Evolutionary conservation across 768 basidiomycete genomes (phyloP).

Genomic region (Dacryopinax spathularia): DNA sequence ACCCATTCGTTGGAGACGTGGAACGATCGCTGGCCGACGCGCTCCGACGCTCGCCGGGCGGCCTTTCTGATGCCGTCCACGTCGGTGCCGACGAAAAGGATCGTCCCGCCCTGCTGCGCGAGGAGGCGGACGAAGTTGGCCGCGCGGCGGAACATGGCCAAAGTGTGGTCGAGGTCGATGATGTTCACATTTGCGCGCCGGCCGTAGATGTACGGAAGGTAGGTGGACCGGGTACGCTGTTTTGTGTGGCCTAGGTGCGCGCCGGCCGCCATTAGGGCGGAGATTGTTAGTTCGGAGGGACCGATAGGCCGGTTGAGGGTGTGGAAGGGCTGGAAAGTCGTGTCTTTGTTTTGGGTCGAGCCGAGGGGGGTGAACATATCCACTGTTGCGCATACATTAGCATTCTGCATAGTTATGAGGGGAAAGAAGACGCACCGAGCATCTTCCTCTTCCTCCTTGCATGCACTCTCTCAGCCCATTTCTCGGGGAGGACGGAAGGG

Average conservation of each 20-base stretch:
- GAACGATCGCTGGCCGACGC: constrained; percentile 67
- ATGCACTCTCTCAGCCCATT: not conserved
- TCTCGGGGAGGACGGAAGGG: not conserved
- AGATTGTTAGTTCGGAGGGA: constrained; percentile 57
- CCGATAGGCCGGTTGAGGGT: constrained; percentile 44
- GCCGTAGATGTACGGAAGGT: constrained; percentile 85
- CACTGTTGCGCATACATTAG: constrained; percentile 31
- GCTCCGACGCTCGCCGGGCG: constrained; percentile 63
- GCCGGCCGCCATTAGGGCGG: constrained; percentile 80
- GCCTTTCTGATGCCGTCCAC: constrained; percentile 38
- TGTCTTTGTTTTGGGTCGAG: constrained; percentile 57
- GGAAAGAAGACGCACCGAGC: not conserved
- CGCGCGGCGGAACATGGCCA: constrained; percentile 81
- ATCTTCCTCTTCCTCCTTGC: not conserved
- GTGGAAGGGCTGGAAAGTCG: constrained; percentile 60
- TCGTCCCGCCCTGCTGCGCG: constrained; percentile 62
- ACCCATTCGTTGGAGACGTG: constrained; percentile 82
- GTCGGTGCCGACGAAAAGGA: constrained; percentile 77
- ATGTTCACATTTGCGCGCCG: constrained; percentile 76
- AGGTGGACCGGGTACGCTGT: constrained; percentile 75
- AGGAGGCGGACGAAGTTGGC: constrained; percentile 75
- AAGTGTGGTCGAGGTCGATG: constrained; percentile 88
- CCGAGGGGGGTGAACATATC: constrained; percentile 54
- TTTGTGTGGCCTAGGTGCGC: constrained; percentile 87
- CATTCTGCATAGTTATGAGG: not conserved